These are phyloP conservation scores for Infundibulicybe gibba DNA, from an alignment of 768 basidiomycete genomes.

Conservation along the genomic window DNA sequence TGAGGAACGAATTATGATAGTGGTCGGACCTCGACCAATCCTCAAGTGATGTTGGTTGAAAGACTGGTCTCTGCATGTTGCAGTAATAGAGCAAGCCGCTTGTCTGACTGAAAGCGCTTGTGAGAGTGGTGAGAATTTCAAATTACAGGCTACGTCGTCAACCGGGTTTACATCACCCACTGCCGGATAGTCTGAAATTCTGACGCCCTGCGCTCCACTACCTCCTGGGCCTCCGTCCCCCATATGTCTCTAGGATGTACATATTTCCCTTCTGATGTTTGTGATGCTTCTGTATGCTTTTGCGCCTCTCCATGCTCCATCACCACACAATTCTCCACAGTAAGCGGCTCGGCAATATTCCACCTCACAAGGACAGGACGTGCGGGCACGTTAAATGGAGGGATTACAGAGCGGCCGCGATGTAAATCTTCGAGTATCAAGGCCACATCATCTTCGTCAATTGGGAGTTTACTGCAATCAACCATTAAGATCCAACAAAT, in stretches of 20 bases:
- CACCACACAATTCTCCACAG: slow-evolving; percentile 81
- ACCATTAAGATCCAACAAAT: background rate
- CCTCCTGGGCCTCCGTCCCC: slow-evolving; percentile 57
- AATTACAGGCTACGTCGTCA: background rate
- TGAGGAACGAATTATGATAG: slow-evolving; percentile 56
- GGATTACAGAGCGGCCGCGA: slow-evolving; percentile 72
- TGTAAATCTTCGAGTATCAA: slow-evolving; percentile 87
- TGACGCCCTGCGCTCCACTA: slow-evolving; percentile 53
- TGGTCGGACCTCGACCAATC: slow-evolving; percentile 50
- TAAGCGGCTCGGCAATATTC: slow-evolving; percentile 63
- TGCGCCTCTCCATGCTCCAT: slow-evolving; percentile 77
- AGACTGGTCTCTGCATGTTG: background rate
- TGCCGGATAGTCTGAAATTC: slow-evolving; percentile 56
- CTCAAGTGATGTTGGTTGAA: slow-evolving; percentile 12
- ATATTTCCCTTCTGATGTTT: slow-evolving; percentile 18
- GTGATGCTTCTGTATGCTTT: slow-evolving; percentile 52
- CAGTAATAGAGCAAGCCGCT: background rate
- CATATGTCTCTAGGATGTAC: slow-evolving; percentile 56
- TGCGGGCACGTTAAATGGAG: slow-evolving; percentile 71
- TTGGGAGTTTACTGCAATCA: slow-evolving; percentile 57
- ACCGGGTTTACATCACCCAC: slow-evolving; percentile 41
- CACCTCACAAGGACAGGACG: slow-evolving; percentile 79
- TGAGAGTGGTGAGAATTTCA: background rate
- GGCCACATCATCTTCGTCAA: slow-evolving; percentile 80
- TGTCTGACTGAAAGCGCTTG: too few relatives aligned